Evolutionary conservation across 2,329 filamentous ascomycete genomes (phyloP).

Genomic region (Aspergillus sp.): DNA sequence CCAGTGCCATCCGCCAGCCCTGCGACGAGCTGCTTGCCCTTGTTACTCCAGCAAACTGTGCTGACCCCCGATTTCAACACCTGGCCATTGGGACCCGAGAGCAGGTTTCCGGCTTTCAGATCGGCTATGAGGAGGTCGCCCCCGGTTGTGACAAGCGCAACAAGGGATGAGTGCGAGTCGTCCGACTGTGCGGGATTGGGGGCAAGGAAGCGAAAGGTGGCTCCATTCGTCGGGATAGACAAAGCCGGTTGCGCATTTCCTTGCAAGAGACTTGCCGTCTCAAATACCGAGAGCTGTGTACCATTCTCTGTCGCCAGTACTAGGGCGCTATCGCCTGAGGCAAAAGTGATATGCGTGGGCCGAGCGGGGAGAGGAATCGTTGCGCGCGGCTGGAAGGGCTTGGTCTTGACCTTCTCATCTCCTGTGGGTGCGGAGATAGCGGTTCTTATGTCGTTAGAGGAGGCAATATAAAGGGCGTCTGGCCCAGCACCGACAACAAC

Average conservation of each 20-base stretch:
- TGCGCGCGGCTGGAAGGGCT: conserved; percentile 71
- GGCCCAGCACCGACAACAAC: conserved; percentile 87
- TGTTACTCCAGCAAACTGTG: conserved; percentile 86
- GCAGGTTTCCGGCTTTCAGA: conserved; percentile 65
- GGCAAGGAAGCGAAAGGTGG: conserved; percentile 70
- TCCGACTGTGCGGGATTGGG: conserved; percentile 71
- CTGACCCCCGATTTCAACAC: conserved; percentile 74
- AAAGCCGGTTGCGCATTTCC: conserved; percentile 69
- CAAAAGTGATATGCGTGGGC: conserved; percentile 87
- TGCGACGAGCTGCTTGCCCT: conserved; percentile 88
- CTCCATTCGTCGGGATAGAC: conserved; percentile 74
- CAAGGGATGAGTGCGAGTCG: conserved; percentile 63
- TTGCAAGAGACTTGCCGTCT: conserved; percentile 67
- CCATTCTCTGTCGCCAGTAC: conserved; percentile 79
- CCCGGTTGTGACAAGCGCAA: conserved; percentile 76
- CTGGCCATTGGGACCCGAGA: conserved; percentile 61
- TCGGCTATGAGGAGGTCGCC: conserved; percentile 85
- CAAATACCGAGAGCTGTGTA: conserved; percentile 81
- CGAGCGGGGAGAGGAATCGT: conserved; percentile 71
- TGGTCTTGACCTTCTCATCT: conserved; percentile 62
- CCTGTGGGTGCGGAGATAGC: conserved; percentile 66
- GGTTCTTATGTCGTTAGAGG: conserved; percentile 75
- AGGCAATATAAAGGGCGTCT: conserved; percentile 72
- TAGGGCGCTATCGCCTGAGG: conserved; percentile 82
- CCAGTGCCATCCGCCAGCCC: conserved; percentile 79